These are phyloP conservation scores for Schizosaccharomyces pombe DNA, from an alignment of 805 yeast species.

Conservation along the genomic window DNA sequence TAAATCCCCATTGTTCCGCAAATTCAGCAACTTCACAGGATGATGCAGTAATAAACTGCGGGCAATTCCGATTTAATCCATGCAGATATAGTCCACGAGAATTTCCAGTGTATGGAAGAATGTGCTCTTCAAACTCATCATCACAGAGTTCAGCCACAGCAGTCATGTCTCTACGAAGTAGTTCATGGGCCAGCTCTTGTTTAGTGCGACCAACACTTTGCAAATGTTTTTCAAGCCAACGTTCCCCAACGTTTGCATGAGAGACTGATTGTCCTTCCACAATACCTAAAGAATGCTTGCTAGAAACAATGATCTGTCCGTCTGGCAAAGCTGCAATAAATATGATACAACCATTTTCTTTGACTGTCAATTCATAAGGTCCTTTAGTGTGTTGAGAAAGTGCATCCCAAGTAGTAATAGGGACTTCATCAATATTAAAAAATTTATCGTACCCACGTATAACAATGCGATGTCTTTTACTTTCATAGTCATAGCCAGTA, in stretches of 20 bases:
- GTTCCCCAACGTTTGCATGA: conserved; percentile 57
- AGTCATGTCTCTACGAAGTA: conserved; percentile 35
- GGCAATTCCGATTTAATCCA: conserved; percentile 55
- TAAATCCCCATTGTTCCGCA: conserved; percentile 47
- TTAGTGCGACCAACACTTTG: conserved; percentile 18
- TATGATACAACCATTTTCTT: conserved; percentile 86
- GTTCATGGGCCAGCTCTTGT: conserved; percentile 29
- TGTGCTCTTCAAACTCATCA: conserved; percentile 82
- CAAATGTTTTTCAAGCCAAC: conserved; percentile 33
- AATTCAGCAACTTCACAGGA: conserved; percentile 36
- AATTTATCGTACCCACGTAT: conserved; percentile 88
- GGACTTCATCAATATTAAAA: conserved; percentile 54
- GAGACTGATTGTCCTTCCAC: conserved; percentile 23
- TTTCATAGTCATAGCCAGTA: conserved; percentile 16
- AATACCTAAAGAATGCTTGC: conserved; percentile 71
- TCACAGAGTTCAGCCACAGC: conserved; percentile 88
- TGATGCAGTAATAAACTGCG: conserved; percentile 39
- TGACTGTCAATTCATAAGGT: conserved; percentile 58
- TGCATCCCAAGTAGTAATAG: conserved; percentile 24
- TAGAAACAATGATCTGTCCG: conserved; percentile 65
- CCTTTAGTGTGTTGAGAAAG: conserved; percentile 33
- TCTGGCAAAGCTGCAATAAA: conserved; percentile 54
- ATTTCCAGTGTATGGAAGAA: conserved; percentile 43
- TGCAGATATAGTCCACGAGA: conserved; percentile 70
- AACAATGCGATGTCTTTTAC: conserved; percentile 24